Conservation (phyloP, 352 stramenopile genomes). For the Salisapilia sapeloensis region DNA sequence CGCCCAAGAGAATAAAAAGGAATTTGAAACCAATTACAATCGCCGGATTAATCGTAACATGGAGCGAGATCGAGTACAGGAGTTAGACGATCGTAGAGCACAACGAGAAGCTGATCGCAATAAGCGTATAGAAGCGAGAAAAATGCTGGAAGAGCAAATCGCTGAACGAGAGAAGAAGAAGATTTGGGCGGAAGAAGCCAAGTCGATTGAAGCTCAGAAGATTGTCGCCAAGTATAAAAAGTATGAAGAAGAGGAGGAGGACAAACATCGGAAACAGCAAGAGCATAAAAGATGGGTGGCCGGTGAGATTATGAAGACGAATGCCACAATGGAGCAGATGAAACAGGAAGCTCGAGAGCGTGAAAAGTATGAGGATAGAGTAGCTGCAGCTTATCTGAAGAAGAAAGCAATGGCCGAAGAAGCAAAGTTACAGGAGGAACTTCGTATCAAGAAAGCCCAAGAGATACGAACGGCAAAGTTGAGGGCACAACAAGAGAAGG, state of each 20-base stretch:
- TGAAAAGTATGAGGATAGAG: slow-evolving; percentile 52
- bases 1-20: slow-evolving; percentile 19
- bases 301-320: slow-evolving; percentile 29
- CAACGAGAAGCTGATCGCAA: slow-evolving; percentile 14
- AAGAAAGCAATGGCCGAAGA: slow-evolving; percentile 62
- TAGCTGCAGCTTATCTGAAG: slow-evolving; percentile 34
- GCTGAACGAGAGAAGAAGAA: slow-evolving; percentile 37
- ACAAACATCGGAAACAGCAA: slow-evolving; percentile 27
- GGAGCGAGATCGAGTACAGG: slow-evolving; percentile 36
- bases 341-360: slow-evolving; percentile 24
- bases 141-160: slow-evolving; percentile 62
- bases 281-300: too few species aligned
- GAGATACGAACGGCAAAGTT: slow-evolving; percentile 57
- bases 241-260: slow-evolving; percentile 49
- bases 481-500: slow-evolving; percentile 61
- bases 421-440: slow-evolving; percentile 36
- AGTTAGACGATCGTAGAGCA: slow-evolving; percentile 31
- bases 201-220: slow-evolving; percentile 59
- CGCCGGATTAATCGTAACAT: slow-evolving; percentile 59
- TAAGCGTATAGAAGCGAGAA: slow-evolving; percentile 36
- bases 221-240: slow-evolving; percentile 70
- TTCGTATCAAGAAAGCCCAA: slow-evolving; percentile 45
- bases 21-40: slow-evolving; percentile 34
- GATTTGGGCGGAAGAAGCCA: slow-evolving; percentile 62
- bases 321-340: slow-evolving; percentile 47